Evolutionary conservation across 164 flowering plant species (phyloP), one percentile per base, ranked within the genome.

Genomic region (Vitis riparia): DNA sequence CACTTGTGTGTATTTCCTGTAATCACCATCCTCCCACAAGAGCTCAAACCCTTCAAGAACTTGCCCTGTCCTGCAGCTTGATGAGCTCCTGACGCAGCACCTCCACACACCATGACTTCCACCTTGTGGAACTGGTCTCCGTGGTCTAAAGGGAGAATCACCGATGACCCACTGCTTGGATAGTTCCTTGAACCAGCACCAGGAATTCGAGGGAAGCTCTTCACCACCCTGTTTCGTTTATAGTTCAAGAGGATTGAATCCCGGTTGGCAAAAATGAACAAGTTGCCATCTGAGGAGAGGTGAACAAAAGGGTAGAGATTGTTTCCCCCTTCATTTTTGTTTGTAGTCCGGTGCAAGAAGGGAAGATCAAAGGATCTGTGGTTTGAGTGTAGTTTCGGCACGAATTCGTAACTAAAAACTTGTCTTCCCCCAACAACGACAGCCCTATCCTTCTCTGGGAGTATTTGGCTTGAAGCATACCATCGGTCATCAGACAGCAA

Each of bases 41-140:
- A 67, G 29, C 69, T 75, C 68, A 78, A 62, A 0, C 76, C 94
- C 27, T 59, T 62, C 68, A 83, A 2, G 79, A 56, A 85, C 8
- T 15, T 75, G 2, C 81, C 72, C 14, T 19, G n/a, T 49, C n/a
- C 44, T 8, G 92, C 92, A 17, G 83, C 85, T 5, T 29, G 47
- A 27, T 64, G 79, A 2, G 91, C 89, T 4, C 87, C 88, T 0
- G 57, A 4, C 1, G 81, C 68, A 44, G 89, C 75, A 29, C 97
- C 97, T 0, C 97, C 95, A 59, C 97, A 90, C 1, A 92, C 76
- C 89, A 92, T 84, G 60, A 90, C 84, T 66, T 92, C 95, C 15
- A 80, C 88, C 70, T 75, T 82, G 11, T 53, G 69, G 63, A 85
- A 88, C 13, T 61, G 51, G 57, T 86, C 56, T 1, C 32, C 50